Evolutionary conservation across 2,329 filamentous ascomycete species (phyloP).

Genomic region (Leptographium flavum): DNA sequence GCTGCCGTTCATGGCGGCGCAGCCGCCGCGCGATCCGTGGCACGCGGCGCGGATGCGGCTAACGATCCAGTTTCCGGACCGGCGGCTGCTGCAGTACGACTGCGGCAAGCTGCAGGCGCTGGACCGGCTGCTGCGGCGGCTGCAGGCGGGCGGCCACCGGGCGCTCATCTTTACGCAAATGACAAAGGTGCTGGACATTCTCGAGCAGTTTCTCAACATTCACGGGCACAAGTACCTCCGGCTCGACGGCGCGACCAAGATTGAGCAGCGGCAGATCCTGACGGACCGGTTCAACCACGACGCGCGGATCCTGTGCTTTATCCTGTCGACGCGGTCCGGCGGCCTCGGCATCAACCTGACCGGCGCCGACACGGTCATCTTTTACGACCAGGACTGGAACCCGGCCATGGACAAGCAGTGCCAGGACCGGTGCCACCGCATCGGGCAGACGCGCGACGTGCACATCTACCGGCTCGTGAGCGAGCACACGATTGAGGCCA

Average conservation of each 20-base stretch:
- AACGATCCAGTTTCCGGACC: constrained; percentile 94
- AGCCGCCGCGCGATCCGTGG: constrained; percentile 60
- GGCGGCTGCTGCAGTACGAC: constrained; percentile 90
- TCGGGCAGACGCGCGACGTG: constrained; percentile 92
- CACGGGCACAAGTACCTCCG: constrained; percentile 94
- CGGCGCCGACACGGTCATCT: constrained; percentile 93
- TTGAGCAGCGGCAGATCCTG: constrained; percentile 87
- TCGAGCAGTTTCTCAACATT: constrained; percentile 96
- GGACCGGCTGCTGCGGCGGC: constrained; percentile 68
- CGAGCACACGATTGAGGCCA: constrained; percentile 92
- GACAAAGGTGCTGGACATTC: constrained; percentile 94
- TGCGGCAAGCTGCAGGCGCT: constrained; percentile 91
- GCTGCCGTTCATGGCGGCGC: constrained; percentile 41
- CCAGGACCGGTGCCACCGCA: constrained; percentile 92
- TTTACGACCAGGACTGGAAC: constrained; percentile 99
- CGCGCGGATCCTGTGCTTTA: constrained; percentile 83
- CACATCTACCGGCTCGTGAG: constrained; percentile 94
- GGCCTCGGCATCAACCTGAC: constrained; percentile 94
- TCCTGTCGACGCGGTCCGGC: constrained; percentile 85
- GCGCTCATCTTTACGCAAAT: constrained; percentile 98
- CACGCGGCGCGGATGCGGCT: constrained; percentile 86
- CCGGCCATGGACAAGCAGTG: constrained; percentile 99
- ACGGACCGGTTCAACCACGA: constrained; percentile 97
- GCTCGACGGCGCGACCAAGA: constrained; percentile 89
- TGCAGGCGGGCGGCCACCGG: constrained; percentile 82